Base-by-base conservation (phyloP, 164 flowering plant genomes). In the Vitis cinerea region DNA sequence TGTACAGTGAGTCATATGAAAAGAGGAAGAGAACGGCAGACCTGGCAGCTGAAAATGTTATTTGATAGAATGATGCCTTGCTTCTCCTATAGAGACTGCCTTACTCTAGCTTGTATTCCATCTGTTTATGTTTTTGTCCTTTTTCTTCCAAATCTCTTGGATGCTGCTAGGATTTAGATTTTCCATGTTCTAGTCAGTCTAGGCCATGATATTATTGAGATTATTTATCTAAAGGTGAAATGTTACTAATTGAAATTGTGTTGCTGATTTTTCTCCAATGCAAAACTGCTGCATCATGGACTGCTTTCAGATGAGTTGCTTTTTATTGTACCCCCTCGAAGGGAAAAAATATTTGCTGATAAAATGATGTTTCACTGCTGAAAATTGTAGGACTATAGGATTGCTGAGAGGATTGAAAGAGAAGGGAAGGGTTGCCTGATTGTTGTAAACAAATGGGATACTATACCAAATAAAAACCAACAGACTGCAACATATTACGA, bases 391-490 rank as follows among this genome's bases (percentile, higher is more conserved):
- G 99, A 96, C 82, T 86, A 48, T 82, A 90, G 66, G 77, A 91
- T 96, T 78, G 99, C 98, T 71, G 99, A 96, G 78, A 88, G 88
- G 80, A 91, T 96, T 50, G 99, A 96, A 72, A 80, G 50, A 66
- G 99, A 96, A 84, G 99, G 99, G 53, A 96, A 96, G 66, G 99
- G 97, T 58, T 96, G 99, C 77, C 80, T 96, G 63, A 88, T 96
- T 66, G 98, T 96, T 66, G 97, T 96, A 58, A 96, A 96, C 80
- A 96, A 96, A 79, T 96, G 99, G 99, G 99, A 96, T 69, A 96
- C 99, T 0, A 90, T 96, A 74, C 98, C 97, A 50, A 84, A 96
- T 62, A 96, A 96, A 77, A 87, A 87, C 58, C 90, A 89, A 75
- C 87, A 96, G 72, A 89, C 98, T 27, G 87, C 97, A 65, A 74